Conservation (phyloP, 2,329 filamentous ascomycete species). For the Paradendryphiella salina region DNA sequence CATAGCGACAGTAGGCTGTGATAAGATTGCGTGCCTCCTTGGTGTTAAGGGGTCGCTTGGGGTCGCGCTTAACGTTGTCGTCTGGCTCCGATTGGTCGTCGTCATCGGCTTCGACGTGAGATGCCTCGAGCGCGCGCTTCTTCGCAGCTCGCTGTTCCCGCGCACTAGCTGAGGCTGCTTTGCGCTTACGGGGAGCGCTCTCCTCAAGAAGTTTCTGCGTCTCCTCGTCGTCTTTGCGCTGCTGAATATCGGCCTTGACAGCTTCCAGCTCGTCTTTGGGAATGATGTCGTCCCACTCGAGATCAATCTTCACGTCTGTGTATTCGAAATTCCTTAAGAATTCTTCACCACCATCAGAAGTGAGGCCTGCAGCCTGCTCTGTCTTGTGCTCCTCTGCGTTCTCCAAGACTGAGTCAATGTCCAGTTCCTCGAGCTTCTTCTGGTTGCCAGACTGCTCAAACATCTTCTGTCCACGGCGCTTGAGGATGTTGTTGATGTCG, state of each 20-base stretch:
- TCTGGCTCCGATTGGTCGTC: constrained; percentile 45
- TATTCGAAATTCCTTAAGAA: constrained; percentile 90
- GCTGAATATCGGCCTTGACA: constrained; percentile 87
- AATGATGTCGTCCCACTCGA: constrained; percentile 98
- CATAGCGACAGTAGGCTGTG: constrained; percentile 86
- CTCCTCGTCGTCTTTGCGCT: constrained; percentile 79
- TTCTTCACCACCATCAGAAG: constrained; percentile 94
- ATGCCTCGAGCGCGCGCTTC: constrained; percentile 69
- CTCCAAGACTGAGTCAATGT: constrained; percentile 95
- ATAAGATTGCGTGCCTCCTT: constrained; percentile 94
- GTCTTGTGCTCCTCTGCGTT: constrained; percentile 98
- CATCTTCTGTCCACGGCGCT: constrained; percentile 98
- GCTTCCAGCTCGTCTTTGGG: constrained; percentile 88
- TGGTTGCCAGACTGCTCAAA: constrained; percentile 98
- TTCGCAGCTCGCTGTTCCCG: constrained; percentile 69
- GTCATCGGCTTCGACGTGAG: constrained; percentile 66
- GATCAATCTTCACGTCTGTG: constrained; percentile 93
- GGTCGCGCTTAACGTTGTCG: constrained; percentile 67
- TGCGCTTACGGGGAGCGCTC: constrained; percentile 76
- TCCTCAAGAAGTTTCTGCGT: constrained; percentile 81
- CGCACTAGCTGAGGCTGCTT: constrained; percentile 64
- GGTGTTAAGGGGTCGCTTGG: constrained; percentile 84
- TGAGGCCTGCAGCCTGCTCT: constrained; percentile 89
- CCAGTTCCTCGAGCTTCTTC: constrained; percentile 91
- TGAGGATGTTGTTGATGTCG: constrained; percentile 94